Conservation (phyloP, 2,329 filamentous ascomycete genomes). For the Scytalidium lignicola region DNA sequence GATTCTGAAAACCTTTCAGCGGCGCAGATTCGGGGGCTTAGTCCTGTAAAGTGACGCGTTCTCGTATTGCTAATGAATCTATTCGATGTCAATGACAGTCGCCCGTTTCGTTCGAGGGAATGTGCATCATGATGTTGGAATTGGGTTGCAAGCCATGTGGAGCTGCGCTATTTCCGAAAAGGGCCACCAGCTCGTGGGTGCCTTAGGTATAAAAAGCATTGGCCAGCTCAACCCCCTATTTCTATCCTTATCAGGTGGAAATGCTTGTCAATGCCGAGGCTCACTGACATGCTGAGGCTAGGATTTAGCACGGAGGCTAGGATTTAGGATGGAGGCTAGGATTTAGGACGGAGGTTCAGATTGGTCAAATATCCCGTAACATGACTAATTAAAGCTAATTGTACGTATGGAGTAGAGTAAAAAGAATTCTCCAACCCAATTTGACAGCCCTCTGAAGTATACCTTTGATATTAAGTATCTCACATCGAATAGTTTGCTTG, state of each 20-base stretch:
- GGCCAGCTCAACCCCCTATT: background rate
- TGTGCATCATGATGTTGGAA: background rate
- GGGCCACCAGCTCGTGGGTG: background rate
- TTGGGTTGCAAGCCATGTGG: background rate
- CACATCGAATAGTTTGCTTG: background rate
- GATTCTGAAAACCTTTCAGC: background rate
- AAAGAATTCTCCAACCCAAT: too few relatives aligned
- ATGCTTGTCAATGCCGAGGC: too few relatives aligned
- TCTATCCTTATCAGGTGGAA: background rate
- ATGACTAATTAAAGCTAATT: too few relatives aligned
- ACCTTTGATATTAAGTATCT: background rate
- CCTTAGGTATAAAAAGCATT: background rate
- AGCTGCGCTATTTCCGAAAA: background rate
- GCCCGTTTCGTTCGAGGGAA: too few relatives aligned
- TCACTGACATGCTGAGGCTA: too few relatives aligned
- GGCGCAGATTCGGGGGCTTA: background rate
- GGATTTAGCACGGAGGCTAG: too few relatives aligned
- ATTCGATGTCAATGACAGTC: background rate
- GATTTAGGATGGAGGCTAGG: too few relatives aligned
- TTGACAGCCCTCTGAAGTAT: too few relatives aligned
- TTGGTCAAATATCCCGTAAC: too few relatives aligned
- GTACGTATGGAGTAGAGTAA: too few relatives aligned
- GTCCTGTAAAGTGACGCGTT: background rate
- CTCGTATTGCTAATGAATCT: background rate
- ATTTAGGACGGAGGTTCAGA: too few relatives aligned